phyloP scores from a whole-genome alignment of 768 basidiomycete species.

The Russula sp. region DNA sequence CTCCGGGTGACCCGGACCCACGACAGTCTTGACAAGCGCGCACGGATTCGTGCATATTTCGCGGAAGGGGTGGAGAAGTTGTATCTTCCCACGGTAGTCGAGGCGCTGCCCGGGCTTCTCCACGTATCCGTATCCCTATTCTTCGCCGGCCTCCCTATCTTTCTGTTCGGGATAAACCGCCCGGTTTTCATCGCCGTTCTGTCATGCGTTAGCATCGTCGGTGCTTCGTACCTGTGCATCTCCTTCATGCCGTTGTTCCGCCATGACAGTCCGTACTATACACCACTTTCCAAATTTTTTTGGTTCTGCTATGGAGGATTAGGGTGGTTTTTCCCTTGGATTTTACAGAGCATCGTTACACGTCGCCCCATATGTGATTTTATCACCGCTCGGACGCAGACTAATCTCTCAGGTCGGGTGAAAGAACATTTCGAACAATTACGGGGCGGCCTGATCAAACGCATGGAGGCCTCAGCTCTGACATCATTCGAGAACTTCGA shows the following conservation, averaged over 20 bases:
- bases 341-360: neutral
- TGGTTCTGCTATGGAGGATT: neutral
- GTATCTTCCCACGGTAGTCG: neutral
- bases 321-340: neutral
- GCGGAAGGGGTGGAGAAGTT: neutral
- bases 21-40: neutral
- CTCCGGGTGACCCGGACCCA: neutral
- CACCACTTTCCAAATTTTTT: neutral
- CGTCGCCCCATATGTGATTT: neutral
- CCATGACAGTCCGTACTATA: neutral
- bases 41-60: neutral
- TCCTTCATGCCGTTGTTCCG: neutral
- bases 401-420: neutral
- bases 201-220: neutral
- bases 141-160: neutral
- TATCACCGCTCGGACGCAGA: neutral
- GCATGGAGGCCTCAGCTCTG: neutral
- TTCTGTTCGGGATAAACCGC: neutral
- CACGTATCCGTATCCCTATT: neutral
- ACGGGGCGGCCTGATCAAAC: neutral
- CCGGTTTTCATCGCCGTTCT: neutral
- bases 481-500: neutral
- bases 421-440: neutral
- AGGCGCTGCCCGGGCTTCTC: neutral
- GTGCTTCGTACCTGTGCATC: neutral